Evolutionary conservation across 805 yeast species (phyloP).

Genomic region (Helenozyma baotianmanensis): DNA sequence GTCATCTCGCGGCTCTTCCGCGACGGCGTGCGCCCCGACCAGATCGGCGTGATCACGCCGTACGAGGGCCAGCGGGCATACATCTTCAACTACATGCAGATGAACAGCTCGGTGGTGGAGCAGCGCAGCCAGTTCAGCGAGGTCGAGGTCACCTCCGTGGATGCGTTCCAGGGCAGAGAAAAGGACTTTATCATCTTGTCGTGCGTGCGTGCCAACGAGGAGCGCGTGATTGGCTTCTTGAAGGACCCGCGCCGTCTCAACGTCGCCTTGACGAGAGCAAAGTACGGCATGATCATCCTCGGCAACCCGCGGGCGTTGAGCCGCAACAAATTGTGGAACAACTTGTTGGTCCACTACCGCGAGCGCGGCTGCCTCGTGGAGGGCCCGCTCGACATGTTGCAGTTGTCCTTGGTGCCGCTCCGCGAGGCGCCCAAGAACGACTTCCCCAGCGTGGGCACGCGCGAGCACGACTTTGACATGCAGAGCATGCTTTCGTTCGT

Average conservation of each 20-base stretch:
- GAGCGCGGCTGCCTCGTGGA: constrained; percentile 86
- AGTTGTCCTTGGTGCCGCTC: constrained; percentile 60
- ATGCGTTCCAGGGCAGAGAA: constrained; percentile 42
- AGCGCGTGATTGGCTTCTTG: constrained; percentile 38
- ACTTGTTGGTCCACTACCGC: constrained; percentile 69
- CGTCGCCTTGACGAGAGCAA: constrained; percentile 43
- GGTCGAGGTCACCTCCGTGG: constrained; percentile 74
- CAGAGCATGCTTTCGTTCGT: constrained; percentile 15
- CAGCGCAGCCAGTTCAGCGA: constrained; percentile 54
- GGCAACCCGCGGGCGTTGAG: constrained; percentile 82
- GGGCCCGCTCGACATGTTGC: constrained; percentile 78
- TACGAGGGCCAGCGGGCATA: constrained; percentile 92
- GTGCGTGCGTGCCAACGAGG: constrained; percentile 42
- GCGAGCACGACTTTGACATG: constrained; percentile 3
- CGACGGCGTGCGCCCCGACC: constrained; percentile 68
- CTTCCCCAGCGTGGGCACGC: constrained; percentile 3
- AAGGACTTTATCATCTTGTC: constrained; percentile 40
- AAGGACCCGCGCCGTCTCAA: constrained; percentile 41
- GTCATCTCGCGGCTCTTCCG: constrained; percentile 65
- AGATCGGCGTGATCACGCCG: constrained; percentile 88
- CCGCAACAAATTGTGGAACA: constrained; percentile 72
- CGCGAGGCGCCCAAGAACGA: not conserved
- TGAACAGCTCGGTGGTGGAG: constrained; percentile 47
- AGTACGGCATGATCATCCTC: constrained; percentile 45
- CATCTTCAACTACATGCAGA: constrained; percentile 69